Conservation (phyloP, 257 asterid genomes). For the Fraxinus excelsior region DNA sequence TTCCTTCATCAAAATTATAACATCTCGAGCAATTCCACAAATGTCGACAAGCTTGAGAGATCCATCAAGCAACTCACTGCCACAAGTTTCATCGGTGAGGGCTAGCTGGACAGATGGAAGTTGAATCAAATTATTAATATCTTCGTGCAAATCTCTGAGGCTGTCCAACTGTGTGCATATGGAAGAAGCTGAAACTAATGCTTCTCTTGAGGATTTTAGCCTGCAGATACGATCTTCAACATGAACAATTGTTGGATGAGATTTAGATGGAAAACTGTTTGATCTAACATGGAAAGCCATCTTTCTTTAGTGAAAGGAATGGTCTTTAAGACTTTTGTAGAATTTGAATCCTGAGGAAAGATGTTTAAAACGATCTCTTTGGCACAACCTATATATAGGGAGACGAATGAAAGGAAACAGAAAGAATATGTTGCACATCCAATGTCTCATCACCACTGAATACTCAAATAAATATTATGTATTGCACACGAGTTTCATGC, state of each 20-base stretch:
- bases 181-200: slow-evolving; percentile 22
- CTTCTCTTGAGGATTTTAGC: slow-evolving; percentile 19
- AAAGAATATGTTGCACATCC: not conserved
- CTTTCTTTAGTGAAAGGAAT: not conserved
- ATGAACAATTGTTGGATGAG: slow-evolving; percentile 28
- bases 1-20: slow-evolving; percentile 30
- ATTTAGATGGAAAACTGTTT: slow-evolving; percentile 33
- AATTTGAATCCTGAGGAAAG: not conserved
- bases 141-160: slow-evolving; percentile 30
- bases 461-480: not conserved
- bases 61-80: slow-evolving; percentile 31
- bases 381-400: not conserved
- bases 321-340: not conserved
- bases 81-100: slow-evolving; percentile 5
- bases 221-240: slow-evolving; percentile 26
- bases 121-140: slow-evolving; percentile 29
- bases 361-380: not conserved
- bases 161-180: slow-evolving; percentile 27
- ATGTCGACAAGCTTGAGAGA: slow-evolving; percentile 32
- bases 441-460: not conserved
- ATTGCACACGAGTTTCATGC: not conserved
- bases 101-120: slow-evolving; percentile 27
- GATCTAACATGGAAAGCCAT: slow-evolving; percentile 30
- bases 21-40: slow-evolving; percentile 24
- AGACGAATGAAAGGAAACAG: not conserved